Base-by-base conservation (phyloP, 768 basidiomycete genomes). In the Peribolospora baueri region DNA sequence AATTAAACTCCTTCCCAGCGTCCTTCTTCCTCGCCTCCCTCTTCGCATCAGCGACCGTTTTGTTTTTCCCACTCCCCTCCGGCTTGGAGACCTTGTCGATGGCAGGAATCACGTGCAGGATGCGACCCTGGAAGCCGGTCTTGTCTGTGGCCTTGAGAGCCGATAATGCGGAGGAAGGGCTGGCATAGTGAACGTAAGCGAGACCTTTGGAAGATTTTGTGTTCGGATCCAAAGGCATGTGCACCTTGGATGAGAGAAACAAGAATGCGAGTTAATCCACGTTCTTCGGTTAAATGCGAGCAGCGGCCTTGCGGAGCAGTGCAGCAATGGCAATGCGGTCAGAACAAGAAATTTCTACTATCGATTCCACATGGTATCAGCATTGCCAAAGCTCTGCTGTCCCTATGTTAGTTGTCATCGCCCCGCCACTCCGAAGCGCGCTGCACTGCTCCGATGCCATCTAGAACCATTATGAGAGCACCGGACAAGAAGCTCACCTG, bases 91-190 rank as follows among this genome's bases (percentile, higher is more conserved):
- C 52, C 14, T 36, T 9, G 14, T 84, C 78, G 2, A 84, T 76
- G 0, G 85, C 87, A 0, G 83, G 82, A 0, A 98, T 72, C 53
- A 97, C 79, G 64, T 97, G 93, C 2, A 98, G 66, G 0, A 97
- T 66, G 39, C 93, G 78, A 3, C 93, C 93, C 68, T 90, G 87
- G 67, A 93, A 88, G 0, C 84, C 78, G 43, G 73, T 79, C 55
- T 78, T 78, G 65, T 97, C 90, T 42, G 95, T 73, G 0, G 72
- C 72, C 55, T 79, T 74, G 60, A 80, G 86, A 0, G 91, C 93
- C 0, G 73, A 68, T 0, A 87, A 61, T 0, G 81, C 80, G 11
- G 70, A 66, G 3, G 68, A 56, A 0, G 76, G 64, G 2, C 69
- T 65, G 6, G 59, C 64, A 56, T 74, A 82, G 3, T 72, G 70